These are phyloP conservation scores for Phytopythium cucurbitacearum DNA, from an alignment of 352 stramenopile species.

Conservation along the genomic window DNA sequence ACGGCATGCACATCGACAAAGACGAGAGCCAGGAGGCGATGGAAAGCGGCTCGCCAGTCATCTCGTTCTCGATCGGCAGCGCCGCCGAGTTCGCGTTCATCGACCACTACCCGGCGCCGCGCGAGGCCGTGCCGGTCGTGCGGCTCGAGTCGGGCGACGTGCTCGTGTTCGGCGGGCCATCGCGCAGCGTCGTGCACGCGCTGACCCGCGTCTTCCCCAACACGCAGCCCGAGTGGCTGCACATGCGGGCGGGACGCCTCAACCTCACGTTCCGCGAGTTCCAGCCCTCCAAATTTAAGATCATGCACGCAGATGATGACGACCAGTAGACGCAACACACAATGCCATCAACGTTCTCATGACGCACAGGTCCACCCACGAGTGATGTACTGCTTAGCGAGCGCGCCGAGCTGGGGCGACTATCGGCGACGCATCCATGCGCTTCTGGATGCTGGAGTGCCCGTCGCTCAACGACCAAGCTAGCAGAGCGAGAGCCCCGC, in stretches of 20 bases:
- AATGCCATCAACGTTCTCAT: no score
- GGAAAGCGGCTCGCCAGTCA: slow-evolving; percentile 53
- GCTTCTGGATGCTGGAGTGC: no score
- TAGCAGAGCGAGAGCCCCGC: no score
- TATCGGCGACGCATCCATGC: no score
- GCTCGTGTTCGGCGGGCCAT: slow-evolving; percentile 64
- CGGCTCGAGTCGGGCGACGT: slow-evolving; percentile 61
- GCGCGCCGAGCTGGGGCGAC: no score
- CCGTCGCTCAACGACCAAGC: no score
- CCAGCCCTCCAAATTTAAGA: slow-evolving; percentile 14
- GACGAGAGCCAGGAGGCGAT: slow-evolving; percentile 60
- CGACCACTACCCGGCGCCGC: slow-evolving; percentile 44
- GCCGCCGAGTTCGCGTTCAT: slow-evolving; percentile 66
- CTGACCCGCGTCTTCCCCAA: slow-evolving; percentile 60
- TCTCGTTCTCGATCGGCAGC: slow-evolving; percentile 67
- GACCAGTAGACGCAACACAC: no score
- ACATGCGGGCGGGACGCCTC: slow-evolving; percentile 52
- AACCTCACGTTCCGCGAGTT: slow-evolving; percentile 76
- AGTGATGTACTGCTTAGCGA: no score
- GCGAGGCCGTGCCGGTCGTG: slow-evolving; percentile 57
- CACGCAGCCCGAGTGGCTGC: slow-evolving; percentile 47
- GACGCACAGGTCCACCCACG: no score
- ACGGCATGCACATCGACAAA: slow-evolving; percentile 75
- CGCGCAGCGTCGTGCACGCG: slow-evolving; percentile 56
- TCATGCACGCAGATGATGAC: no score